These are phyloP conservation scores for Selaginella tamariscina DNA, from an alignment of 75 land plant species.

Conservation along the genomic window DNA sequence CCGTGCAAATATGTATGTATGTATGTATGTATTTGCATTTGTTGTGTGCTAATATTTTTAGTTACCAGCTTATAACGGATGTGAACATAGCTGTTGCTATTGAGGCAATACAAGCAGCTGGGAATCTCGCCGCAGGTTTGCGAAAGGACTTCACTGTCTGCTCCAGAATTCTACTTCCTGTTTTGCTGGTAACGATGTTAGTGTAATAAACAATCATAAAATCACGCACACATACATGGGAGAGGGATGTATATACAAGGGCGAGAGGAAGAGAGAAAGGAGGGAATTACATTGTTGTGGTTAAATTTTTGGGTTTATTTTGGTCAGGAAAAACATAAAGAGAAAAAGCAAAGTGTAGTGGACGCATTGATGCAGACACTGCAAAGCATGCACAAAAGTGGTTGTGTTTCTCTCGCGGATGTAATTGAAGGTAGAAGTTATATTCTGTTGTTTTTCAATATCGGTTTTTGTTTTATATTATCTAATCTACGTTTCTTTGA, in stretches of 20 bases:
- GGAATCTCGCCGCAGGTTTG: conserved; percentile 80
- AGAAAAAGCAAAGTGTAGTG: conserved; percentile 70
- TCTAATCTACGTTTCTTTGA: not conserved
- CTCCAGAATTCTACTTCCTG: conserved; percentile 73
- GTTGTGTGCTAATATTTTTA: not conserved
- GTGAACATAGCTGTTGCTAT: conserved; percentile 96
- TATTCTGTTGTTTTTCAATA: not conserved
- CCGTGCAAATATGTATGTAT: no score
- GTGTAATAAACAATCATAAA: no score
- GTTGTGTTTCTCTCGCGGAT: conserved; percentile 67
- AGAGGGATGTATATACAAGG: no score
- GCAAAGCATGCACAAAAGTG: conserved; percentile 68
- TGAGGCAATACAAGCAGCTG: conserved; percentile 93
- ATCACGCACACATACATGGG: no score
- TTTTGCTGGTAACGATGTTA: conserved; percentile 47
- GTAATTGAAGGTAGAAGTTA: conserved; percentile 59
- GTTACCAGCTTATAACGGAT: conserved; percentile 93
- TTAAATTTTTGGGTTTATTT: conserved; percentile 1
- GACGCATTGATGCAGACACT: conserved; percentile 78
- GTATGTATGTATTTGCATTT: no score
- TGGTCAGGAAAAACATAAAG: conserved; percentile 83
- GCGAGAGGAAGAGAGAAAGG: no score
- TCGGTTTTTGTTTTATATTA: not conserved
- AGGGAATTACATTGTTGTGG: not conserved
- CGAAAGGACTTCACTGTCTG: conserved; percentile 68